Conservation (phyloP, 2,329 filamentous ascomycete species). For the Aspergillus clavatus region DNA sequence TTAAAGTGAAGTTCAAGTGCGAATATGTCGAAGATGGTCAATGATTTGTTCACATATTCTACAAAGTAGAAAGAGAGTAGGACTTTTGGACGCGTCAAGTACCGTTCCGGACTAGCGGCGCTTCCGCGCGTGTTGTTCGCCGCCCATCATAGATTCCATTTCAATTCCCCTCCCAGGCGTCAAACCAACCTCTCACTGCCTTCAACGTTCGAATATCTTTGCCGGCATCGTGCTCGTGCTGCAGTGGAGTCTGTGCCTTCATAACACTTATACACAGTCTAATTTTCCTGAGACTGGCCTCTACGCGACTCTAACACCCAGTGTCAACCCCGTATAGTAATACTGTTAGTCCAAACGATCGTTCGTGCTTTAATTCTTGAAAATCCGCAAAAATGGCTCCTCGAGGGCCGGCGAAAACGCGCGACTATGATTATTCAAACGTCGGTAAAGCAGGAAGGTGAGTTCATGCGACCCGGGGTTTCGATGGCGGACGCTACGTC, state of each 20-base stretch:
- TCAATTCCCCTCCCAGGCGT: conserved; percentile 17
- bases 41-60: not conserved
- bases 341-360: not conserved
- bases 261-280: not conserved
- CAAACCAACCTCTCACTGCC: conserved; percentile 8
- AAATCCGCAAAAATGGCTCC: conserved; percentile 31
- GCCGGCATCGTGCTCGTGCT: not conserved
- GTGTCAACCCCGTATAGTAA: not conserved
- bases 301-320: not conserved
- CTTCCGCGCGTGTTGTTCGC: conserved; percentile 19
- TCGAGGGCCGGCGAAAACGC: conserved; percentile 38
- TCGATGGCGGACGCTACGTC: conserved; percentile 2
- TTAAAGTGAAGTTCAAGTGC: conserved; percentile 3
- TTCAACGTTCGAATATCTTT: conserved; percentile 12
- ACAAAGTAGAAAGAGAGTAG: too few relatives aligned
- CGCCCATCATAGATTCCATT: conserved; percentile 17
- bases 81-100: conserved; percentile 28
- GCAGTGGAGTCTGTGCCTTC: not conserved
- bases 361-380: conserved; percentile 10
- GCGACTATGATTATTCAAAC: conserved; percentile 46
- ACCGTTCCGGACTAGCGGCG: conserved; percentile 33
- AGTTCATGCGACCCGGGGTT: conserved; percentile 10
- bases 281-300: not conserved
- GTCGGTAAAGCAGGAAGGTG: conserved; percentile 46
- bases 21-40: conserved; percentile 1